These are phyloP conservation scores for Garcia nutans DNA, from an alignment of 345 rosid species.

Conservation along the genomic window DNA sequence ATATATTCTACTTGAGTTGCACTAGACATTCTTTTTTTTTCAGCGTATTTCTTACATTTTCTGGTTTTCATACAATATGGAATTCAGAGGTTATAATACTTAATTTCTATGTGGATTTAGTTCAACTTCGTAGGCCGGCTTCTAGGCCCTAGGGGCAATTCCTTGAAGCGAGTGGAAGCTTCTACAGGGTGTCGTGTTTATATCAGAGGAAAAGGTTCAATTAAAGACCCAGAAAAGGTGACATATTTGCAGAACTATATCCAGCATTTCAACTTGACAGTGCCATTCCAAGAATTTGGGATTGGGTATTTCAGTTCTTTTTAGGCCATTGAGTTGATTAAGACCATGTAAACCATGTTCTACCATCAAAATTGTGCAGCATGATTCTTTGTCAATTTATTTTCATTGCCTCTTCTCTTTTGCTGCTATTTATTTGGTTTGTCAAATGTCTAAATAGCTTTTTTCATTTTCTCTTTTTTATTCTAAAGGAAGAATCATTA, in stretches of 20 bases:
- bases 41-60: neutral
- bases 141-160: slow-evolving; percentile 96
- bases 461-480: neutral
- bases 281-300: neutral
- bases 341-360: neutral
- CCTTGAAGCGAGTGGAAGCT: slow-evolving; percentile 77
- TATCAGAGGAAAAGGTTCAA: slow-evolving; percentile 28
- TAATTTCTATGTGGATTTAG: slow-evolving; percentile 33
- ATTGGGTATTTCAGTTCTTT: neutral
- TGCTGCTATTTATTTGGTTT: neutral
- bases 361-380: neutral
- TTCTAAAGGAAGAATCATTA: slow-evolving; percentile 22
- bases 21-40: neutral
- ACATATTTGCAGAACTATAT: neutral
- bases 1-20: neutral
- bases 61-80: neutral
- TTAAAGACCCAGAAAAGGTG: slow-evolving; percentile 30
- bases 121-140: slow-evolving; percentile 96
- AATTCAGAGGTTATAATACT: slow-evolving; percentile 4
- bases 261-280: neutral
- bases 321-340: neutral
- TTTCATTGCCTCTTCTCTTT: neutral
- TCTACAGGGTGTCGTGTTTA: slow-evolving; percentile 26
- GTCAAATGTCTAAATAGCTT: neutral
- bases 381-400: slow-evolving; percentile 4